Evolutionary conservation across 2,329 filamentous ascomycete species (phyloP), one percentile per base, ranked within the genome.

Genomic region (Clathrospora elynae): DNA sequence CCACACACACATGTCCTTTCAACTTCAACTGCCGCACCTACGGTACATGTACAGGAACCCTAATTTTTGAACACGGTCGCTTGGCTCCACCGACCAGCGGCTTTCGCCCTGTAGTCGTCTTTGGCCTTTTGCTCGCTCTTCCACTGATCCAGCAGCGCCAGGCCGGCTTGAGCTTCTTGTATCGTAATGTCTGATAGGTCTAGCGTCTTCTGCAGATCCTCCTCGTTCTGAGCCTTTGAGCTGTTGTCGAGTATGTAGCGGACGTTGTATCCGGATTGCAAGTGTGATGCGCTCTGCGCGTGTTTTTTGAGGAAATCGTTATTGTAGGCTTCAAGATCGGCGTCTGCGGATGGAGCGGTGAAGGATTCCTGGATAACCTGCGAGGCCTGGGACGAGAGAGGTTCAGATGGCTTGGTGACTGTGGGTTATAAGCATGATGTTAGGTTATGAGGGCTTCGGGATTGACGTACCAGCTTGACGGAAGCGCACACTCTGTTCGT

Each of bases 401-500:
- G 49, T 78, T 78, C 12, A 78, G 68, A 55, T 36, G 53, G 39
- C 33, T 61, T 61, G 41, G 49, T 53, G 24, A 67, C 66, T 68
- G 42, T 46, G 29, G 2, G 6, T 40, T 37, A 37, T 57, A 44
- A 56, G 51, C 10, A 8, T 10, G 9, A 5, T 7, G 26, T n/a
- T 23, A 20, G n/a, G 14, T 10, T 3, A 26, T 29, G 10, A 19
- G 5, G 13, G 26, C 11, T 11, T 17, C 24, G 10, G 7, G 6
- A 12, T 13, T 11, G 10, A 49, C 70, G 64, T 59, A 74, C 72
- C 70, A 22, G 80, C 75, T 55, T 84, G 78, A 51, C 82, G 83
- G 73, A 96, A 86, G 43, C 82, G 80, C 29, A 86, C 75, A 19
- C 80, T 77, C 67, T 93, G 88, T 61, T 90, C 83, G 64, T 91